Base-by-base conservation (phyloP, 2,329 filamentous ascomycete species). In the Diaporthe aspalathi region DNA sequence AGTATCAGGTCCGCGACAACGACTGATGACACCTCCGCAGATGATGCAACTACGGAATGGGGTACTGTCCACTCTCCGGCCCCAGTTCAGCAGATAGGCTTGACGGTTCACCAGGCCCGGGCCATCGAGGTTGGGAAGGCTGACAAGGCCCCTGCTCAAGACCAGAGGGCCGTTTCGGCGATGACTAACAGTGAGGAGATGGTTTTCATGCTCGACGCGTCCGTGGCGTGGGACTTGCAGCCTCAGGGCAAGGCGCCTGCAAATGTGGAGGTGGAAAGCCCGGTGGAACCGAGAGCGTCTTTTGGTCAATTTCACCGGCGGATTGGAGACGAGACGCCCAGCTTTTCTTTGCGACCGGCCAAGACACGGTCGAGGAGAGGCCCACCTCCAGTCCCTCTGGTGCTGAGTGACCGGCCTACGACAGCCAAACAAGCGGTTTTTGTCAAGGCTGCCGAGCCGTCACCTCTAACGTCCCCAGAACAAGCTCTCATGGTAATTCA, bases 311-410 rank as follows among this genome's bases (percentile, higher is more conserved):
- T 88, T 84, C 88, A 91, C 76, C 84, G 82, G 45, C 87, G 89
- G 2, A 81, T 91, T 60, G 90, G 90, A 29, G 87, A 91, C 54
- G 81, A 86, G 27, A 86, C 86, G 68, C 88, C 87, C 27, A 85
- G 87, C 1, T 92, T 92, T 75, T 90, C 90, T 1, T 83, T 83
- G 45, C 84, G 88, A 71, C 84, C 83, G 75, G 79, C 82, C 47
- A 83, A 80, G 68, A 78, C 77, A 6, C 82, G 81, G 49, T 83
- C 82, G 24, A 84, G 87, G 70, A 88, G 87, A 75, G 85, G 86
- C 79, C 84, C 87, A 16, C 88, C 88, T 8, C 90, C 90, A 1
- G 82, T 85, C 20, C 88, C 89, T 3, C 79, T 92, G 24, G 80
- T 86, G 35, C 80, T 92, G 40, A 82, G 82, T 53, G 54, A 66